A percentile compares a stretch with the other conserved stretches of the same genome.
These are phyloP conservation scores for Carallia pectinifolia DNA, from an alignment of 345 rosid genomes.

Conservation along the genomic window DNA sequence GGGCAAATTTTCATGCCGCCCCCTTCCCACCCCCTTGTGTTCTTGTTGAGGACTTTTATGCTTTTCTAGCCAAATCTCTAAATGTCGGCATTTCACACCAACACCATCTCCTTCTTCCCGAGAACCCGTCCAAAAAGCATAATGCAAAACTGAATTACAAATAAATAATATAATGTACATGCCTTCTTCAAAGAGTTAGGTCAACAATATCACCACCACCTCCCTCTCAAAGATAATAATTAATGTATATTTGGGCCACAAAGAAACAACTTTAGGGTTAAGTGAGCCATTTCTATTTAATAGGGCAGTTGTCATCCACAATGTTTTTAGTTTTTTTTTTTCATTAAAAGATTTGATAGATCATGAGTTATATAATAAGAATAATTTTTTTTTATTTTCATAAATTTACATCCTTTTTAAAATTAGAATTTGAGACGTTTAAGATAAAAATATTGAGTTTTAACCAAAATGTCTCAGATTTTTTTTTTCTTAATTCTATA, in stretches of 20 bases:
- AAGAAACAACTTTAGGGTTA: not conserved
- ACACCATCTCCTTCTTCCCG: not conserved
- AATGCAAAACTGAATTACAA: not conserved
- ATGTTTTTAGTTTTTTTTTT: too few relatives aligned
- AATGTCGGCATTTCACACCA: constrained; percentile 10
- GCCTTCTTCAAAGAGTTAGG: not conserved
- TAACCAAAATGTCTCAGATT: too few relatives aligned
- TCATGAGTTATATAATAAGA: too few relatives aligned
- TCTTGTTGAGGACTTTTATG: not conserved
- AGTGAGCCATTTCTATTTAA: constrained; percentile 32
- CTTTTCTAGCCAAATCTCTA: not conserved
- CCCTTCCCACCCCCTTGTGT: too few relatives aligned
- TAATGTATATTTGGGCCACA: not conserved
- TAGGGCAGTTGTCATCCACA: constrained; percentile 26
- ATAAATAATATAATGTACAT: not conserved
- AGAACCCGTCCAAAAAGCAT: constrained; percentile 2
- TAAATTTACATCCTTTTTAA: too few relatives aligned
- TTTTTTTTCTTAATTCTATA: not conserved
- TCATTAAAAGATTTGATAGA: too few relatives aligned
- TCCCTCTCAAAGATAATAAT: too few relatives aligned
- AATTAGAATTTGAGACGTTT: too few relatives aligned
- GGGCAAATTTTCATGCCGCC: too few relatives aligned
- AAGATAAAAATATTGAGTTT: too few relatives aligned
- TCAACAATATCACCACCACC: constrained; percentile 7
- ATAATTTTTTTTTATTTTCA: not conserved